Percentiles rank a stretch among this genome's conserved stretches.
phyloP scores from a whole-genome alignment of 1,139 yeast species.

The Debaryomycetaceae sp. region DNA sequence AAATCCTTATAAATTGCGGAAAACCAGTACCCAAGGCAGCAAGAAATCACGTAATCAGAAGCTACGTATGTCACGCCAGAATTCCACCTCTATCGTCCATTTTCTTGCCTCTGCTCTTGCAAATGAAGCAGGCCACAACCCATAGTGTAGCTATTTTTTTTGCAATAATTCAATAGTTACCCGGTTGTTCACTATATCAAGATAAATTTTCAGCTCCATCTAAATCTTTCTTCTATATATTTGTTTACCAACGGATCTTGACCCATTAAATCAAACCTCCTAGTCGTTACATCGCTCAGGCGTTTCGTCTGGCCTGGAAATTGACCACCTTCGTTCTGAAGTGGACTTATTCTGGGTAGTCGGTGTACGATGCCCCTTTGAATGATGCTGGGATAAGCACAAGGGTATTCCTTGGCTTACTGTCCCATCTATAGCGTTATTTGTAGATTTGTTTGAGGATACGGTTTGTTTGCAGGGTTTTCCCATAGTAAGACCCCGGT shows the following conservation, averaged over 20 bases:
- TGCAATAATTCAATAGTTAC: slow-evolving; percentile 4
- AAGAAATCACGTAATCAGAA: too few relatives aligned
- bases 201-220: slow-evolving; percentile 1
- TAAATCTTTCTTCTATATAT: slow-evolving; percentile 19
- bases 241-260: slow-evolving; percentile 46
- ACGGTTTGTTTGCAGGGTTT: slow-evolving; percentile 32
- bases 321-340: slow-evolving; percentile 18
- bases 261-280: slow-evolving; percentile 10
- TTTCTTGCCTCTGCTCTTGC: too few relatives aligned
- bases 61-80: too few relatives aligned
- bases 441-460: slow-evolving; percentile 27
- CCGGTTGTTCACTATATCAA: slow-evolving; percentile 6
- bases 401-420: slow-evolving; percentile 13
- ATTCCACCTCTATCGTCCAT: too few relatives aligned
- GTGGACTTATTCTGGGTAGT: slow-evolving; percentile 8
- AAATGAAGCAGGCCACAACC: too few relatives aligned
- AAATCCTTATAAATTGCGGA: too few relatives aligned
- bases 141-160: too few relatives aligned
- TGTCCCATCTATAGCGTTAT: slow-evolving; percentile 11
- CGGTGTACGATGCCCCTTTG: slow-evolving; percentile 11
- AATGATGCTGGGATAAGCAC: slow-evolving; percentile 12
- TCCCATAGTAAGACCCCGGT: slow-evolving; percentile 48
- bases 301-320: slow-evolving; percentile 1
- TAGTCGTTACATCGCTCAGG: slow-evolving; percentile 7
- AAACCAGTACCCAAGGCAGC: too few relatives aligned